Evolutionary conservation across 2,329 filamentous ascomycete genomes (phyloP), one percentile per base, ranked within the genome.

Genomic region (Curvularia verruculosa): DNA sequence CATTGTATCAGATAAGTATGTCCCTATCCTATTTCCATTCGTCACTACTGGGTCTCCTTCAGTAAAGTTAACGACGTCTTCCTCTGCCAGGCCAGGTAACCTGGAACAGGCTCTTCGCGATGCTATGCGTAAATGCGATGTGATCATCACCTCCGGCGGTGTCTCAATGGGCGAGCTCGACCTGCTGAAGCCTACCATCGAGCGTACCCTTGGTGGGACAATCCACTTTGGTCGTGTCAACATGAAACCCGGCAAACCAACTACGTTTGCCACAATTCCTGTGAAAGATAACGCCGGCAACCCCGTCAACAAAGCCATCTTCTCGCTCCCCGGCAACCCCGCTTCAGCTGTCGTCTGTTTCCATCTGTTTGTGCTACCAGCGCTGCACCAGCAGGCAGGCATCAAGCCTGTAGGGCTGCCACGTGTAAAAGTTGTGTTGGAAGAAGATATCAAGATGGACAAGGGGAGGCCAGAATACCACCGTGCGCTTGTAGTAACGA

Each of bases 171-270:
- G 95, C 54, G 95, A 99, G 78, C 86, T 97, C 2, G 95, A 99
- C 76, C 87, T 99, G 7, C 85, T 99, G 19, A 99, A 99, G 75
- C 94, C 95, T 0, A 98, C 94, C 0, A 91, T 99, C 68, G 95
- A 98, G 80, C 89, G 94, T 40, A 83, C 87, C 1, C 85, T 99
- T 1, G 92, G 92, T 54, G 95, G 95, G 7, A 95, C 89, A 0
- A 96, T 99, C 64, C 95, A 97, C 77, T 99, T 99, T 68, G 95
- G 95, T 23, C 89, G 95, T 3, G 95, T 99, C 2, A 86, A 89
- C 52, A 98, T 99, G 95, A 99, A 99, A 80, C 95, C 95, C 0
- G 95, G 95, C 4, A 99, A 98, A 77, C 95, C 95, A 2, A 97
- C 93, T 0, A 99, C 95, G 0, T 99, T 99, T 75, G 95, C 95